Evolutionary conservation across 2,329 filamentous ascomycete species (phyloP).

Genomic region (Plenodomus biglobosus): DNA sequence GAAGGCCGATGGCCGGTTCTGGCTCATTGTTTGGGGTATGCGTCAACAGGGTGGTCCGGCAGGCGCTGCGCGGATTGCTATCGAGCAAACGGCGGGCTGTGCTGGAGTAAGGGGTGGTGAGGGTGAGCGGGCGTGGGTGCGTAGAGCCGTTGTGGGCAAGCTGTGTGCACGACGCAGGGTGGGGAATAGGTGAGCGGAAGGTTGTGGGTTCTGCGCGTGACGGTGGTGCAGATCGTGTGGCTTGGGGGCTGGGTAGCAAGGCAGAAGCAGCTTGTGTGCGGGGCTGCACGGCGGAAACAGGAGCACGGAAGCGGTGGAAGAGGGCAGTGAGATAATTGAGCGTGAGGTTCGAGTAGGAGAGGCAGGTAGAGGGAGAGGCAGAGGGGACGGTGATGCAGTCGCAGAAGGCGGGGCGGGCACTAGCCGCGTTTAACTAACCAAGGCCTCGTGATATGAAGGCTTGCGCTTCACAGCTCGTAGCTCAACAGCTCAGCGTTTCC

Average conservation of each 20-base stretch:
- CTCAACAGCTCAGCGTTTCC: background rate
- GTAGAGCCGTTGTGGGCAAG: constrained; percentile 59
- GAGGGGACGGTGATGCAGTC: constrained; percentile 23
- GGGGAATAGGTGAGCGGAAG: constrained; percentile 26
- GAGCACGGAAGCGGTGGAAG: constrained; percentile 17
- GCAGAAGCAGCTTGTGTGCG: constrained; percentile 21
- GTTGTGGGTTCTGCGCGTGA: constrained; percentile 24
- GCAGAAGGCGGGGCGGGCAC: constrained; percentile 28
- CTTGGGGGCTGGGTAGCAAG: constrained; percentile 4
- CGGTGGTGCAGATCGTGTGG: constrained; percentile 16
- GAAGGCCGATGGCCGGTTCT: constrained; percentile 89
- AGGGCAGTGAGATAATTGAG: constrained; percentile 24
- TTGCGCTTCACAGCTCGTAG: background rate
- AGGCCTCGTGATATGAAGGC: background rate
- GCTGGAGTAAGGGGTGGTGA: constrained; percentile 51
- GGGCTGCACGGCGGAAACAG: background rate
- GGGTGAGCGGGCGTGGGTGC: constrained; percentile 38
- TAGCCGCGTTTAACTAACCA: background rate
- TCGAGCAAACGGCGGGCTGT: constrained; percentile 46
- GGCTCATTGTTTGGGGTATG: constrained; percentile 67
- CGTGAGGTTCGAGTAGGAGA: constrained; percentile 17
- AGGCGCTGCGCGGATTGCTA: constrained; percentile 42
- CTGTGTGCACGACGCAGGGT: constrained; percentile 13
- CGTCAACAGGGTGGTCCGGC: constrained; percentile 29
- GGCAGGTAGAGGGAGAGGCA: constrained; percentile 21